Evolutionary conservation across 2,329 filamentous ascomycete genomes (phyloP).

Genomic region (Ophiostoma sp.): DNA sequence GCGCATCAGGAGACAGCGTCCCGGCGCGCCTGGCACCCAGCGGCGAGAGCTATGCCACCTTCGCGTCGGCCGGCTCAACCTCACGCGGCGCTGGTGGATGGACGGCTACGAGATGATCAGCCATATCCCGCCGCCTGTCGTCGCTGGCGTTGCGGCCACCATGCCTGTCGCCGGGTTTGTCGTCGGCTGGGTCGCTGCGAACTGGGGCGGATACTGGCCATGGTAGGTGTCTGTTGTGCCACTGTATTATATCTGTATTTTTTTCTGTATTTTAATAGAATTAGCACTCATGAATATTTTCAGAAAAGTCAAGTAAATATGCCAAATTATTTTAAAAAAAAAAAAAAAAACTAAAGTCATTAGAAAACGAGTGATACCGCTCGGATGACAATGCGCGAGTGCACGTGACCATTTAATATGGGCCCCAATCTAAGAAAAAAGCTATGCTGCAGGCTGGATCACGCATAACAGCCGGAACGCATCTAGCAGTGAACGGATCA

Average conservation of each 20-base stretch:
- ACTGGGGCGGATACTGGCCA: conserved; percentile 17
- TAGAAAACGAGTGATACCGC: too few relatives aligned
- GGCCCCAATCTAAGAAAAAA: conserved; percentile 6
- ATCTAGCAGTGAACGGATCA: not conserved
- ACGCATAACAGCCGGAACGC: conserved; percentile 4
- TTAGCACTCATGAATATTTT: not conserved
- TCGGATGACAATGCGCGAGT: not conserved
- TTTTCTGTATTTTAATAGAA: not conserved
- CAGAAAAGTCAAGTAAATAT: too few relatives aligned
- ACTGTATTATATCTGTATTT: not conserved
- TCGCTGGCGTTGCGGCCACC: conserved; percentile 17
- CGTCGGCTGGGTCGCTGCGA: conserved; percentile 18
- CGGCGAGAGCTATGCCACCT: conserved; percentile 24
- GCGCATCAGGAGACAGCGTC: not conserved
- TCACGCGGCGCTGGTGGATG: conserved; percentile 27
- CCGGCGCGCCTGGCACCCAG: not conserved
- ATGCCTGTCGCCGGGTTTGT: conserved; percentile 25
- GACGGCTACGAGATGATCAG: conserved; percentile 23
- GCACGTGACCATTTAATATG: not conserved
- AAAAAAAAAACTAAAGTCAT: too few relatives aligned
- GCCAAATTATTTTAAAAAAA: too few relatives aligned
- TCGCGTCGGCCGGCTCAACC: conserved; percentile 24
- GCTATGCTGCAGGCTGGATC: conserved; percentile 4
- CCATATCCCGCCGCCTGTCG: conserved; percentile 22
- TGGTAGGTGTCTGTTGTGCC: not conserved